Evolutionary conservation across 805 yeast species (phyloP), one percentile per base, ranked within the genome.

Genomic region (Saturnispora gosingensis): DNA sequence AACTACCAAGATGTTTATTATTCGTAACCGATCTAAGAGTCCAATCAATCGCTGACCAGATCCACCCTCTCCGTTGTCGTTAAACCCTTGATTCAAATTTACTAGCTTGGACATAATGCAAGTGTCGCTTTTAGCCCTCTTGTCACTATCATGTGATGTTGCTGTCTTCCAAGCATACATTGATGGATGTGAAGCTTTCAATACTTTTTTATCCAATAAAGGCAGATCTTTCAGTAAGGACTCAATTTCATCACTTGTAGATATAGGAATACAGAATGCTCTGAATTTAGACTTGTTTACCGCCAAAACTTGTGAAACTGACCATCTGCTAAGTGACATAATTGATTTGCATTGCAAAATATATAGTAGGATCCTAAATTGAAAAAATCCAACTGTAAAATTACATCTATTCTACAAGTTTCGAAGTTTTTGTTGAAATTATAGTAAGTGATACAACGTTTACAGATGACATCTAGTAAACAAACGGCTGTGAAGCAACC

Each of bases 11-110:
- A 81, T 75, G 60, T 84, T 82, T 4, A 73, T 64, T 11, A 80
- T 50, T 38, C 75, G 66, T 6, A 76, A 63, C 30, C 78, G 66
- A 20, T 77, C 79, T 18, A 85, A 56, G 3, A 85, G 61, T 10
- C 78, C 77, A 51, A 84, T 60, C 9, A 87, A 56, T 53, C 83
- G 65, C 15, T 71, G 62, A 0, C 93, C 95, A 0, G 90, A 85
- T 1, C 89, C 90, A 5, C 78, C 73, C 60, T 87, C 96, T 0
- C 90, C 89, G 60, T 81, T 72, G 63, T 87, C 95, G 46, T 73
- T 66, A 52, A 70, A 75, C 2, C 90, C 91, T 61, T 83, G 88
- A 46, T 76, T 60, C 7, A 74, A 54, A 39, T 52, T 45, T 2
- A 15, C 25, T 11, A 72, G 58, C 34, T 59, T 61, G 9, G 32